Percentiles rank a stretch among this genome's conserved stretches.
phyloP scores from a whole-genome alignment of 345 rosid genomes.

The rapeseed (Brassica napus) region DNA sequence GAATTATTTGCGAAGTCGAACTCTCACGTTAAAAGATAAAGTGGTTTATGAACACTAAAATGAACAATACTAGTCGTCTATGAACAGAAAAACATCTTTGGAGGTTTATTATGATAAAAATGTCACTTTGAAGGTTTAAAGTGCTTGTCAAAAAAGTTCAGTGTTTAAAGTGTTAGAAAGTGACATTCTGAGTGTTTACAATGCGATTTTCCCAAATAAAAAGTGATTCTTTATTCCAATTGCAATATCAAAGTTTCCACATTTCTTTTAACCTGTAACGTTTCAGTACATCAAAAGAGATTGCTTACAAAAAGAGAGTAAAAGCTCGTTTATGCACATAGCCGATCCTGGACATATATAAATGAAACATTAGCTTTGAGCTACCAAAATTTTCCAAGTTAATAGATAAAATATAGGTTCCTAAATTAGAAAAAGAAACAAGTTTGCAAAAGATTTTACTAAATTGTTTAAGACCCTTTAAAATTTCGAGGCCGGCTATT shows the following conservation, averaged over 20 bases:
- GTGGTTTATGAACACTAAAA: too few species aligned
- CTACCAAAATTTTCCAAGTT: not conserved
- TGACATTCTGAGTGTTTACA: too few species aligned
- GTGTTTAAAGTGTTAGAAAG: too few species aligned
- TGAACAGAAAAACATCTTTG: too few species aligned
- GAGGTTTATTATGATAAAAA: too few species aligned
- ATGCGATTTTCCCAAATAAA: too few species aligned
- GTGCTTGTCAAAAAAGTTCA: too few species aligned
- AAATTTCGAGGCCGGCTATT: not conserved
- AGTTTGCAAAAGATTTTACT: not conserved
- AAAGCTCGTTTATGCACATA: not conserved
- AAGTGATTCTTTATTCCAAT: not conserved
- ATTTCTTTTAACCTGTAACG: not conserved
- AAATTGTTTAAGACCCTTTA: not conserved
- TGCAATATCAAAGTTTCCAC: not conserved
- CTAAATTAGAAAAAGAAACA: not conserved
- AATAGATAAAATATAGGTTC: not conserved
- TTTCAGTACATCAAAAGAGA: not conserved
- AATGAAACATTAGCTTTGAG: not conserved
- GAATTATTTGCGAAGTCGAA: too few species aligned
- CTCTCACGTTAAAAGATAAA: too few species aligned
- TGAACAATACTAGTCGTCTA: too few species aligned
- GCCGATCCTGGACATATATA: not conserved
- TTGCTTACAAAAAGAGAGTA: not conserved
- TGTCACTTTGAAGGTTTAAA: too few species aligned